Base-by-base conservation (phyloP, 1,284 basidiomycete species). In the Leccinum pachyderme region DNA sequence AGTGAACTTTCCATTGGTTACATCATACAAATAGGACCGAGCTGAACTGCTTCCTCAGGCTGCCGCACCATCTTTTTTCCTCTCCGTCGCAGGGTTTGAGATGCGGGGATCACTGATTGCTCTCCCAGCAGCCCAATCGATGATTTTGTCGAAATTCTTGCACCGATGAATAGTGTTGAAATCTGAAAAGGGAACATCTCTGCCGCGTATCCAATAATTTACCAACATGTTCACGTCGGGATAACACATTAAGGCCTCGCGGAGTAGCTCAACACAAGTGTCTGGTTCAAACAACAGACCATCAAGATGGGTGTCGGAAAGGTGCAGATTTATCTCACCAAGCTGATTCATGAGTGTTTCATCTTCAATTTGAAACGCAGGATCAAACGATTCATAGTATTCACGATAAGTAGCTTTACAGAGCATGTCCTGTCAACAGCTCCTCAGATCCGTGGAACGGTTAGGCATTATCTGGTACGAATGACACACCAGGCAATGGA, bases 401-500 rank as follows among this genome's bases (percentile, higher is more conserved):
- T 52, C 43, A 15, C 25, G 41, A 11, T 45, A 46, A 2, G 51
- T 52, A 27, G 51, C 31, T 22, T 52, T 52, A 15, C 51, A 31
- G 11, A 46, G 51, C 43, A 52, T 52, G 25, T 52, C 43, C 51
- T 52, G 7, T 28, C 43, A 15, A 12, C 7, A 45, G 13, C 29
- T 29, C 29, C 25, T 28, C 43, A 45, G 43, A 15, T 28, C 3
- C 29, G 15, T 7, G 25, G 3, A 28, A 39, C 8, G 18, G 7
- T 22, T 39, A 39, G n/a, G n/a, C n/a, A 39, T 5, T 8, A 6
- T n/a, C 18, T 9, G 3, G n/a, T 32, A 7, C 7, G 0, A n/a
- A 8, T 22, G 9, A 39, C 48, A 8, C 7, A 52, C 51, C 43
- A 52, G 32, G 31, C 58, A 59, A 15, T 50, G 56, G 29, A 59